These are phyloP conservation scores for Cynara cardunculus DNA, from an alignment of 129 eudicot species.

Conservation along the genomic window DNA sequence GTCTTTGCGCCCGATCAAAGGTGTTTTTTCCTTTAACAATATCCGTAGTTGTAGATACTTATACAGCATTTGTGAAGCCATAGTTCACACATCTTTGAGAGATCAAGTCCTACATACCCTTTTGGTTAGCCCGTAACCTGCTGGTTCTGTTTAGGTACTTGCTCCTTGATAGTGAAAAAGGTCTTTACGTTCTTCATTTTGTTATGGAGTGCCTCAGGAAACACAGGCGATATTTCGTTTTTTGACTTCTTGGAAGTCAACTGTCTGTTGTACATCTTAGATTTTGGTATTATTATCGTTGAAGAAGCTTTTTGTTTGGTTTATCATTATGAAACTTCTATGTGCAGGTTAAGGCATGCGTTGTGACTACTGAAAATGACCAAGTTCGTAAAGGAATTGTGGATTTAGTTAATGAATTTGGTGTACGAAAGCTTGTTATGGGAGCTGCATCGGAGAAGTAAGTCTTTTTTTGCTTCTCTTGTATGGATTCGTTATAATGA, in stretches of 20 bases:
- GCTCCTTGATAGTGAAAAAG: too few species aligned
- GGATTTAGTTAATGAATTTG: slow-evolving; percentile 48
- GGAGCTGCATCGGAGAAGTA: slow-evolving; percentile 67
- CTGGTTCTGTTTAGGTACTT: too few species aligned
- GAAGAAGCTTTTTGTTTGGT: background rate
- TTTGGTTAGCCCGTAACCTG: too few species aligned
- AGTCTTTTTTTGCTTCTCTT: slow-evolving; percentile 8
- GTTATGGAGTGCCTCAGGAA: too few species aligned
- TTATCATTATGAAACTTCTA: background rate
- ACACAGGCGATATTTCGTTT: too few species aligned
- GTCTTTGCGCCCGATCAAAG: slow-evolving; percentile 53
- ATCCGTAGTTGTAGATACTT: background rate
- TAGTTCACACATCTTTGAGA: background rate
- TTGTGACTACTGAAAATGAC: slow-evolving; percentile 49
- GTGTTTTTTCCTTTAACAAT: slow-evolving; percentile 18
- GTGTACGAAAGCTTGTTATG: slow-evolving; percentile 64
- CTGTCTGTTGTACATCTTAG: background rate
- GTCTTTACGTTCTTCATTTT: too few species aligned
- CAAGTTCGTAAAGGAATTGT: slow-evolving; percentile 63
- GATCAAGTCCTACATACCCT: background rate
- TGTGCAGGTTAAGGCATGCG: slow-evolving; percentile 59
- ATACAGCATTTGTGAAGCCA: background rate
- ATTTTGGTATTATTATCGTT: background rate
- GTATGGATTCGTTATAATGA: too few species aligned
- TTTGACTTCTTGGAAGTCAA: background rate